Conservation (phyloP, 176 grass and related monocot genomes). For the Oryza nivara region DNA sequence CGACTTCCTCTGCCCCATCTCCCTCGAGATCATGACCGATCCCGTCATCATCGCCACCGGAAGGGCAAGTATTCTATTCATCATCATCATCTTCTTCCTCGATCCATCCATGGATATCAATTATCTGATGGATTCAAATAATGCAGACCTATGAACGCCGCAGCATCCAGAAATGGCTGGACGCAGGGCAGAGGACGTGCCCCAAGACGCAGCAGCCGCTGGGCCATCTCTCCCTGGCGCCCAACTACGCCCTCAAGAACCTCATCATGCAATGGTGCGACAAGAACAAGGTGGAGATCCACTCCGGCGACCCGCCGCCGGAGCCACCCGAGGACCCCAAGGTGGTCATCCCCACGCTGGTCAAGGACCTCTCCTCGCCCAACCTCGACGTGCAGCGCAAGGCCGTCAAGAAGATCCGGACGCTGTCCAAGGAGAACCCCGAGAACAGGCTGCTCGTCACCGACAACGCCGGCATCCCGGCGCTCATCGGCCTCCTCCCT, state of each 20-base stretch:
- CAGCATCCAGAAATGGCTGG: slow-evolving; percentile 70
- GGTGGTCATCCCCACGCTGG: slow-evolving; percentile 56
- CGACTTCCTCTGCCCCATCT: slow-evolving; percentile 76
- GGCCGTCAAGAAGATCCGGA: slow-evolving; percentile 67
- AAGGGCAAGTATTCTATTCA: slow-evolving; percentile 25
- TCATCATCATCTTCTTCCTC: neutral
- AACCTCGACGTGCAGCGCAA: slow-evolving; percentile 69
- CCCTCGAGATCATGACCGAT: slow-evolving; percentile 75
- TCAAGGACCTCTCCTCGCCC: slow-evolving; percentile 49
- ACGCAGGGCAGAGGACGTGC: slow-evolving; percentile 65
- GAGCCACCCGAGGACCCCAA: slow-evolving; percentile 23
- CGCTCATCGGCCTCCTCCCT: slow-evolving; percentile 48
- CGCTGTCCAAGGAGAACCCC: slow-evolving; percentile 72
- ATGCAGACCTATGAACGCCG: slow-evolving; percentile 66
- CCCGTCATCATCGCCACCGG: slow-evolving; percentile 67
- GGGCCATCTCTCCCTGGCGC: slow-evolving; percentile 57
- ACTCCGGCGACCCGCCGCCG: neutral
- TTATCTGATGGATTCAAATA: too few species aligned
- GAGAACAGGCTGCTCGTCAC: slow-evolving; percentile 53
- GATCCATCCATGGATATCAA: too few species aligned
- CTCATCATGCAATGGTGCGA: slow-evolving; percentile 76
- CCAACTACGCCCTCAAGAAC: slow-evolving; percentile 69
- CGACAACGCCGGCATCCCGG: slow-evolving; percentile 48
- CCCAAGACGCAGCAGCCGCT: slow-evolving; percentile 71
- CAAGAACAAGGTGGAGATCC: slow-evolving; percentile 63